Evolutionary conservation across 2,329 filamentous ascomycete species (phyloP).

Genomic region (Fusarium lyarnte): DNA sequence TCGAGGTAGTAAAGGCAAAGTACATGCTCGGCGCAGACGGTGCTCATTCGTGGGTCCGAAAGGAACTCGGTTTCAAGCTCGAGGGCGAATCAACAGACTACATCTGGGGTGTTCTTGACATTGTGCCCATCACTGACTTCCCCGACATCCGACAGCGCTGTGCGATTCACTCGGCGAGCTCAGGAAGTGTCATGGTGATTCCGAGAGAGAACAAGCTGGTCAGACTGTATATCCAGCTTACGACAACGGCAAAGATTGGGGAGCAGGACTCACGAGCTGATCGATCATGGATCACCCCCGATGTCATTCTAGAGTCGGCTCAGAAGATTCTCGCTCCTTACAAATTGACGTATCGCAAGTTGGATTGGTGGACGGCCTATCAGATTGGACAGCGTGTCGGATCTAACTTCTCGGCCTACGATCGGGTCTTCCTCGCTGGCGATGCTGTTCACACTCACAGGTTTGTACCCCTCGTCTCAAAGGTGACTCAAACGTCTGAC

Average conservation of each 20-base stretch:
- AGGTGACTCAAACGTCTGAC: accelerated
- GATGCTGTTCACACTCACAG: constrained; percentile 68
- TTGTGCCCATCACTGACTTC: constrained; percentile 60
- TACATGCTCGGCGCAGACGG: constrained; percentile 77
- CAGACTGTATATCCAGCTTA: constrained; percentile 69
- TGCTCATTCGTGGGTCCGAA: constrained; percentile 72
- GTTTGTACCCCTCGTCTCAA: background rate
- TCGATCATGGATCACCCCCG: constrained; percentile 69
- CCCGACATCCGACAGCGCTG: constrained; percentile 68
- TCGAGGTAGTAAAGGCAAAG: constrained; percentile 52
- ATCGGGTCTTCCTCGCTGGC: constrained; percentile 75
- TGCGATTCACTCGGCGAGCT: constrained; percentile 63
- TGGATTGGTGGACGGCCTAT: constrained; percentile 55
- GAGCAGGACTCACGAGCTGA: constrained; percentile 56
- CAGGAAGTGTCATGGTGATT: constrained; percentile 71
- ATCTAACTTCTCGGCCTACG: constrained; percentile 62
- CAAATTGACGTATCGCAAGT: constrained; percentile 69
- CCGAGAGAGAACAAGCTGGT: constrained; percentile 71
- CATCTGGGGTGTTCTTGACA: constrained; percentile 62
- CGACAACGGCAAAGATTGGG: background rate
- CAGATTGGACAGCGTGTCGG: constrained; percentile 74
- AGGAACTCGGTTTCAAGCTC: constrained; percentile 61
- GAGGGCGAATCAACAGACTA: constrained; percentile 64
- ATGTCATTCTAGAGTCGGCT: constrained; percentile 70
- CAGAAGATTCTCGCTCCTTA: constrained; percentile 74